Conservation (phyloP, 305 asterid species). For the Fraxinus baroniana region DNA sequence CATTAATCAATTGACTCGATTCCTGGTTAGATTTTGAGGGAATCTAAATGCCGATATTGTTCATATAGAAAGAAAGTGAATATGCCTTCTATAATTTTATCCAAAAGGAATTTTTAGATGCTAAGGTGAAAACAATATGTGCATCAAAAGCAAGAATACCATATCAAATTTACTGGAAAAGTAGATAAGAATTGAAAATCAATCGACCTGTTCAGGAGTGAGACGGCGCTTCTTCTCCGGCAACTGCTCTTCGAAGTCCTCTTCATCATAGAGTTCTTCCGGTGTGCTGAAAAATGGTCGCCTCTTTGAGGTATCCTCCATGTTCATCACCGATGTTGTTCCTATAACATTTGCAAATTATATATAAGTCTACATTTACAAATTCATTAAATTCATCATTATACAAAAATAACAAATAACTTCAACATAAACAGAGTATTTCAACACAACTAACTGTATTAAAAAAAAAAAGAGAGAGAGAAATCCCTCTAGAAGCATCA, state of each 20-base stretch:
- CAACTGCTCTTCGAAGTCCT: conserved; percentile 79
- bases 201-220: conserved; percentile 75
- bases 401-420: not conserved
- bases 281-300: conserved; percentile 70
- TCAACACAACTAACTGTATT: not conserved
- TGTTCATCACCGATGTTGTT: conserved; percentile 54
- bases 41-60: not conserved
- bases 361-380: not conserved
- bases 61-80: not conserved
- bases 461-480: too few relatives aligned
- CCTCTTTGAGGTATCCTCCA: conserved; percentile 66
- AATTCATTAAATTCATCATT: not conserved
- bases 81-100: not conserved
- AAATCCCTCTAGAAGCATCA: not conserved
- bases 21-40: not conserved
- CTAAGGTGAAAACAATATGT: not conserved
- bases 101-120: not conserved
- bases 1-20: not conserved
- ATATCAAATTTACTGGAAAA: not conserved
- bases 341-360: conserved; percentile 34
- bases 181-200: not conserved
- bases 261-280: conserved; percentile 81
- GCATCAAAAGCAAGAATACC: not conserved
- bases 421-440: not conserved
- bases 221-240: conserved; percentile 98